These are phyloP conservation scores for Scutellaria barbata DNA, from an alignment of 257 asterid genomes.

Conservation along the genomic window DNA sequence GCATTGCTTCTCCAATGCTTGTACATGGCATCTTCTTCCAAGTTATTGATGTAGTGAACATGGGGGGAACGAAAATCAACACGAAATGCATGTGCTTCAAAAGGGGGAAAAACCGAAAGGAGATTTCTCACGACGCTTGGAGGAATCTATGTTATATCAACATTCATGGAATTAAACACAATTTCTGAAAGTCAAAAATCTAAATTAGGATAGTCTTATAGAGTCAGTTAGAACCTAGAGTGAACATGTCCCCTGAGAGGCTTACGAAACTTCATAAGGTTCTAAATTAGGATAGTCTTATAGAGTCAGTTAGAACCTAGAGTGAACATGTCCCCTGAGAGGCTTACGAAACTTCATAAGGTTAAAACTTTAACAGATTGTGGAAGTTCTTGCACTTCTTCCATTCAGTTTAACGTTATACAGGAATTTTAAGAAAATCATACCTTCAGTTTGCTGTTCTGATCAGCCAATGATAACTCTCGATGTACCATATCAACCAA, in stretches of 20 bases:
- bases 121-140: slow-evolving; percentile 70
- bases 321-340: too few relatives aligned
- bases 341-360: slow-evolving; percentile 12
- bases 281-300: slow-evolving; percentile 9
- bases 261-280: too few relatives aligned
- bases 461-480: slow-evolving; percentile 96
- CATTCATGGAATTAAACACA: slow-evolving; percentile 36
- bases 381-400: slow-evolving; percentile 3
- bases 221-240: too few relatives aligned
- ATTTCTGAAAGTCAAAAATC: slow-evolving; percentile 19
- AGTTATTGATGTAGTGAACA: slow-evolving; percentile 89
- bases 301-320: slow-evolving; percentile 15
- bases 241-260: too few relatives aligned
- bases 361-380: slow-evolving; percentile 1
- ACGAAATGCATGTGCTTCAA: slow-evolving; percentile 74
- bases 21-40: slow-evolving; percentile 92
- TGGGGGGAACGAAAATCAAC: slow-evolving; percentile 90
- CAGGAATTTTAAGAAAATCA: slow-evolving; percentile 33
- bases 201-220: too few relatives aligned
- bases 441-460: slow-evolving; percentile 91
- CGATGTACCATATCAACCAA: slow-evolving; percentile 87
- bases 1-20: too few relatives aligned
- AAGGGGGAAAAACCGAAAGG: slow-evolving; percentile 87
- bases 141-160: slow-evolving; percentile 67
- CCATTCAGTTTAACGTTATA: slow-evolving; percentile 1